Conservation (phyloP, 192 early-diverging fungal species). For the Coemansia sp. region DNA sequence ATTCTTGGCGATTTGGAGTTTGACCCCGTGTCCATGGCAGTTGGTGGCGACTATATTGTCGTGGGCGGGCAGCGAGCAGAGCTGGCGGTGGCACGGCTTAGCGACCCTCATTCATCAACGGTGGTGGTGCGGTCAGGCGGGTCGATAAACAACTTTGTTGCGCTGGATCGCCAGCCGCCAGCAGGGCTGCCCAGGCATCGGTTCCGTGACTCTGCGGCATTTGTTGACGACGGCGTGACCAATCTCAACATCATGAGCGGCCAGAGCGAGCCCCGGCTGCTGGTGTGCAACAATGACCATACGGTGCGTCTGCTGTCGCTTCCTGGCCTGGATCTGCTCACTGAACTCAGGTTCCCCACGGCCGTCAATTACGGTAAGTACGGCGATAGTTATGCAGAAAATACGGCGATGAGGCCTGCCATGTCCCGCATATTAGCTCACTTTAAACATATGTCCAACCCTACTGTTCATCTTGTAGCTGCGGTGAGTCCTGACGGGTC, state of each 20-base stretch:
- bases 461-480: conserved; percentile 22
- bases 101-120: conserved; percentile 23
- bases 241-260: conserved; percentile 59
- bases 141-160: conserved; percentile 49
- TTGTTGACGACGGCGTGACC: conserved; percentile 74
- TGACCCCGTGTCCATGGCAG: conserved; percentile 70
- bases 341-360: conserved; percentile 76
- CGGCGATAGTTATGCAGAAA: neutral
- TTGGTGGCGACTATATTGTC: conserved; percentile 78
- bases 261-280: conserved; percentile 58
- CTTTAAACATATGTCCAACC: neutral
- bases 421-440: neutral
- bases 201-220: conserved; percentile 48
- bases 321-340: conserved; percentile 69
- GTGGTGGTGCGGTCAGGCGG: conserved; percentile 28
- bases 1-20: conserved; percentile 72
- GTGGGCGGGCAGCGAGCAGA: conserved; percentile 89
- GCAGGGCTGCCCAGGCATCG: conserved; percentile 21
- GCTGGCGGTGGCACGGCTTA: conserved; percentile 62
- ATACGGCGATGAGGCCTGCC: neutral
- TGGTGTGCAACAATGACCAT: conserved; percentile 93
- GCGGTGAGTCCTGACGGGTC: conserved; percentile 88
- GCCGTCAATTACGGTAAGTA: conserved; percentile 79
- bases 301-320: conserved; percentile 86
- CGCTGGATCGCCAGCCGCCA: conserved; percentile 25